phyloP scores from a whole-genome alignment of 2,329 filamentous ascomycete genomes.

The Catunica adiposa region DNA sequence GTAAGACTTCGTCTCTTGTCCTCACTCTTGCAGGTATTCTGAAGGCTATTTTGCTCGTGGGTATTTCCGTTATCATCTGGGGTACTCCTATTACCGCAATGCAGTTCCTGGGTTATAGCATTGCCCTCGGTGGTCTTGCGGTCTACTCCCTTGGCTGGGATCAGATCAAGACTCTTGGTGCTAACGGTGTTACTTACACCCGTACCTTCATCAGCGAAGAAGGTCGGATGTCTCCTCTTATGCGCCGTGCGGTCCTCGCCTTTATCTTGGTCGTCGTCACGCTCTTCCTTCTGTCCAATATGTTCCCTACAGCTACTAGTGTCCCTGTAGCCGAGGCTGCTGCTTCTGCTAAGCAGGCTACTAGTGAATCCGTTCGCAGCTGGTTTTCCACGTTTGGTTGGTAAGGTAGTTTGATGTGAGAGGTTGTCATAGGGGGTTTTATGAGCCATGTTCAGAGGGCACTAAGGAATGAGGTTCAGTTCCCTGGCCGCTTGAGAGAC shows the following conservation, averaged over 20 bases:
- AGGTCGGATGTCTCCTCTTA: slow-evolving; percentile 17
- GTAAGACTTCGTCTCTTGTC: slow-evolving; percentile 72
- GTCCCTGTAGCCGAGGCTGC: slow-evolving; percentile 7
- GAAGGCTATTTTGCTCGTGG: slow-evolving; percentile 73
- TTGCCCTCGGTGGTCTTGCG: slow-evolving; percentile 40
- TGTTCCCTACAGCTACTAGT: slow-evolving; percentile 7
- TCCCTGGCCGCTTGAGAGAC: too few relatives aligned
- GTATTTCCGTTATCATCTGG: slow-evolving; percentile 63
- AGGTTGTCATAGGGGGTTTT: not conserved
- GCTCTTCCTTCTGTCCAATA: slow-evolving; percentile 16
- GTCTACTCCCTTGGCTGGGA: slow-evolving; percentile 31
- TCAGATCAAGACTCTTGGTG: slow-evolving; percentile 16
- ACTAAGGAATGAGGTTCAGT: not conserved
- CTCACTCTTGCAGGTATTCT: slow-evolving; percentile 75
- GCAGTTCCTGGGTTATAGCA: slow-evolving; percentile 62
- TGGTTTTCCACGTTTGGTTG: slow-evolving; percentile 14
- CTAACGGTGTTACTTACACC: slow-evolving; percentile 13
- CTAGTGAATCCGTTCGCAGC: slow-evolving; percentile 11
- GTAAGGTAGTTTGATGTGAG: not conserved
- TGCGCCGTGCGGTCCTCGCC: slow-evolving; percentile 16
- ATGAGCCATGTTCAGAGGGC: not conserved
- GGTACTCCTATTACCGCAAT: slow-evolving; percentile 50
- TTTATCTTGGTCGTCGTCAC: slow-evolving; percentile 16
- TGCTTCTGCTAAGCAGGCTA: slow-evolving; percentile 6
- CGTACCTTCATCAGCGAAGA: slow-evolving; percentile 16